Conservation (phyloP, 306 rosid genomes). For the Malus asiatica region DNA sequence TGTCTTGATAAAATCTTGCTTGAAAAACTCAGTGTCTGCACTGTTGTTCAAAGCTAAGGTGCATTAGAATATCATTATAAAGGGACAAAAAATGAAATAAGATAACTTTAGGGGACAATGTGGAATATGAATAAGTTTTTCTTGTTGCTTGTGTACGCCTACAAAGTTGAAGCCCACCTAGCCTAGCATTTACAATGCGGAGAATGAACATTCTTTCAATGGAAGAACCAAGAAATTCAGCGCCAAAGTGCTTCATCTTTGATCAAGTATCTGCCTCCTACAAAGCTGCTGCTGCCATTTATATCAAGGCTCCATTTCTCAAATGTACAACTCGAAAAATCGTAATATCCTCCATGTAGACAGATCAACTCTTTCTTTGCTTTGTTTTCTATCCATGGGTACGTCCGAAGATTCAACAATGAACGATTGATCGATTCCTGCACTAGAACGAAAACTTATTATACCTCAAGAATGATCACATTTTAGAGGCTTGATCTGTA, state of each 20-base stretch:
- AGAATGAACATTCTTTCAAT: neutral
- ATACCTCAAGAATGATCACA: too few relatives aligned
- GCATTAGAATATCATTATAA: too few relatives aligned
- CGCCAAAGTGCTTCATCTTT: conserved; percentile 54
- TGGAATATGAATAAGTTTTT: too few relatives aligned
- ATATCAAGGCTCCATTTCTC: conserved; percentile 87
- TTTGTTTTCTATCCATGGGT: conserved; percentile 75
- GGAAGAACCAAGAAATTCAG: conserved; percentile 21
- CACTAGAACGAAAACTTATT: conserved; percentile 4
- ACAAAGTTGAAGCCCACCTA: neutral
- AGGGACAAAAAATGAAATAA: too few relatives aligned
- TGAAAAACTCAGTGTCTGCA: too few relatives aligned
- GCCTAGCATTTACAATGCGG: too few relatives aligned
- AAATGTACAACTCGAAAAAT: conserved; percentile 69
- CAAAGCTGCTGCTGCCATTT: conserved; percentile 9
- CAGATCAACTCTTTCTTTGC: conserved; percentile 44
- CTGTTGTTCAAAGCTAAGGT: too few relatives aligned
- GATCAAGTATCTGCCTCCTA: conserved; percentile 14
- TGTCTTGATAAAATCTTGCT: too few relatives aligned
- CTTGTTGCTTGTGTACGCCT: neutral
- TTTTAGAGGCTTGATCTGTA: neutral
- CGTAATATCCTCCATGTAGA: conserved; percentile 75
- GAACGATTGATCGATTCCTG: conserved; percentile 81
- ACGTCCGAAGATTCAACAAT: conserved; percentile 63
- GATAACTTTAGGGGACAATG: too few relatives aligned